phyloP scores from a whole-genome alignment of 2,329 filamentous ascomycete species.

The Diaporthe nobilis region DNA sequence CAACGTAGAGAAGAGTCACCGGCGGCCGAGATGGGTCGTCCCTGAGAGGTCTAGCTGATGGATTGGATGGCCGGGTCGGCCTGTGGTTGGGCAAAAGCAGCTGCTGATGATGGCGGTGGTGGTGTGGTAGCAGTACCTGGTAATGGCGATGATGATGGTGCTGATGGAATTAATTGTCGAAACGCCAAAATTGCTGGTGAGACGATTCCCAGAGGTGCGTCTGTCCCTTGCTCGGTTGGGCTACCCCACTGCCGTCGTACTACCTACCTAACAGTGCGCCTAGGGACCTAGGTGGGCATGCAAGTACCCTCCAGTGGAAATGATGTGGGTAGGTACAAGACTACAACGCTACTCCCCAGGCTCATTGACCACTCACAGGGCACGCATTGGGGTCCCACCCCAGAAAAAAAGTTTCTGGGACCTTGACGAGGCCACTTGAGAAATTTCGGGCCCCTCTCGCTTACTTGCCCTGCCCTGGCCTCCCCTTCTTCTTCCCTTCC shows the following conservation, averaged over 20 bases:
- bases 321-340: neutral
- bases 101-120: neutral
- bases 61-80: conserved; percentile 17
- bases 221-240: conserved; percentile 4
- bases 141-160: neutral
- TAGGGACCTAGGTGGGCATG: neutral
- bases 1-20: conserved; percentile 30
- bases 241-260: neutral
- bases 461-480: conserved; percentile 44
- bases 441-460: conserved; percentile 45
- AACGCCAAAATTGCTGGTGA: conserved; percentile 7
- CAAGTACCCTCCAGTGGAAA: neutral
- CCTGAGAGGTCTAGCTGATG: conserved; percentile 28
- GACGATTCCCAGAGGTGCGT: neutral
- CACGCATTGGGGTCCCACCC: conserved; percentile 4
- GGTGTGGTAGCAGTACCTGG: no score
- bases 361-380: conserved; percentile 36
- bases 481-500: conserved; percentile 48
- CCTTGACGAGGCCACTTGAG: conserved; percentile 42
- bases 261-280: neutral
- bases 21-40: conserved; percentile 31
- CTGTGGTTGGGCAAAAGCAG: conserved; percentile 24
- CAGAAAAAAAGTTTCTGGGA: conserved; percentile 39
- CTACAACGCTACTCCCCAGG: neutral
- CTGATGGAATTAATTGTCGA: neutral